phyloP scores from a whole-genome alignment of 78 protist species.

The Guillardia theta region DNA sequence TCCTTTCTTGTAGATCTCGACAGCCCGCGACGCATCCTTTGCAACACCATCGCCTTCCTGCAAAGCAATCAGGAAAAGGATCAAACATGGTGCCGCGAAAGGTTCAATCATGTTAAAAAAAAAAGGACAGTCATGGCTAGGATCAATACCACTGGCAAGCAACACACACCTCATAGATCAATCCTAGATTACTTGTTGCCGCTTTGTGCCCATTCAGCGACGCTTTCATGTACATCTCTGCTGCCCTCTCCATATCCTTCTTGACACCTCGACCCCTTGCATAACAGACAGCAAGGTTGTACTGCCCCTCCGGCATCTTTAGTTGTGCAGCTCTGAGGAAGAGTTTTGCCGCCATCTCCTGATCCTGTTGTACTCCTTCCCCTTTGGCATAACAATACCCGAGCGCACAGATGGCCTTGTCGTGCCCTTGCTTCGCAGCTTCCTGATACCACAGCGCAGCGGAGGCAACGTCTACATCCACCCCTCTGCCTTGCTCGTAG shows the following conservation, averaged over 20 bases:
- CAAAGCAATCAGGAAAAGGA: too few species aligned
- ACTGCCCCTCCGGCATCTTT: background rate
- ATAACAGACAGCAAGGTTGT: background rate
- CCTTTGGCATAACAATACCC: background rate
- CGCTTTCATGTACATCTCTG: background rate
- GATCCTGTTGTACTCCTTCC: background rate
- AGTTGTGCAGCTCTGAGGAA: background rate
- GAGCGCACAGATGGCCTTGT: background rate
- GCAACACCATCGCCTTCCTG: too few species aligned
- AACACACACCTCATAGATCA: too few species aligned
- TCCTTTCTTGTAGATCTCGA: too few species aligned
- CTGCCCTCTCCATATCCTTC: background rate
- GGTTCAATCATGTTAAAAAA: too few species aligned
- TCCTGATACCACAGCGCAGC: background rate
- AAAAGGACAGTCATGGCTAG: too few species aligned
- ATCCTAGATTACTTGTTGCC: background rate
- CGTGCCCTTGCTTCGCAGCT: background rate
- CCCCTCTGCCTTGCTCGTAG: background rate
- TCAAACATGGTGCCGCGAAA: too few species aligned
- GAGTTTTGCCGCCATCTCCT: background rate
- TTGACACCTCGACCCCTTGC: background rate
- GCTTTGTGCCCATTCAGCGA: background rate
- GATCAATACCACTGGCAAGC: too few species aligned
- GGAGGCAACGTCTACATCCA: background rate
- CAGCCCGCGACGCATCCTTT: too few species aligned